Base-by-base conservation (phyloP, 768 basidiomycete species). In the Russula sp. region DNA sequence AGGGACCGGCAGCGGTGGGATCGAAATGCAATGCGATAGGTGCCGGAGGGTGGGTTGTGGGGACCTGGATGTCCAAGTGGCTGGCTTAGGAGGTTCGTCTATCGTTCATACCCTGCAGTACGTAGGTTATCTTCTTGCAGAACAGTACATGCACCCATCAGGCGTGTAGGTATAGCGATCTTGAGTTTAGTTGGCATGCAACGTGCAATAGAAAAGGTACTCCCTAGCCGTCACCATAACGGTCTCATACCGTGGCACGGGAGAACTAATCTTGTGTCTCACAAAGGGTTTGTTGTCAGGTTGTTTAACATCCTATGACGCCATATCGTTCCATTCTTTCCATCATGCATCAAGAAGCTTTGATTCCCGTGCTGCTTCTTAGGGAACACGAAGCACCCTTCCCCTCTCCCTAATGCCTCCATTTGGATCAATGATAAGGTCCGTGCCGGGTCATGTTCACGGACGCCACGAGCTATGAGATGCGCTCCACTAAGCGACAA, bases 1-100 rank as follows among this genome's bases (percentile, higher is more conserved):
- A 70, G 76, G 45, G 79, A 82, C 62, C 74, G 84, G 25, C 75
- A 76, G 66, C 70, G 80, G 47, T 84, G 84, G 84, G 79, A 69
- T 18, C 34, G n/a, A 11, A 52, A 18, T 22, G 16, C 22, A 82
- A 57, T n/a, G 22, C 56, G 20, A 52, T 13, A 57, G 25, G 8
- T 39, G 43, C 29, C 29, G 38, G 43, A 38, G 41, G 29, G 36
- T 48, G 45, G 50, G 10, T 25, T 2, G 18, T 45, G 39, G 60
- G 48, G 55, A 22, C 29, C 14, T 18, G 45, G 8, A 43, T 52
- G 22, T 58, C 42, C 29, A 20, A n/a, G 29, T 45, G 45, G n/a
- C 3, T 52, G 32, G 38, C 20, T 46, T 43, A 6, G 43, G 50
- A 52, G 49, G 42, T 58, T 36, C 22, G 61, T 63, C 16, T 48